Base-by-base conservation (phyloP, 441 rosid genomes). In the Gossypium davidsonii region DNA sequence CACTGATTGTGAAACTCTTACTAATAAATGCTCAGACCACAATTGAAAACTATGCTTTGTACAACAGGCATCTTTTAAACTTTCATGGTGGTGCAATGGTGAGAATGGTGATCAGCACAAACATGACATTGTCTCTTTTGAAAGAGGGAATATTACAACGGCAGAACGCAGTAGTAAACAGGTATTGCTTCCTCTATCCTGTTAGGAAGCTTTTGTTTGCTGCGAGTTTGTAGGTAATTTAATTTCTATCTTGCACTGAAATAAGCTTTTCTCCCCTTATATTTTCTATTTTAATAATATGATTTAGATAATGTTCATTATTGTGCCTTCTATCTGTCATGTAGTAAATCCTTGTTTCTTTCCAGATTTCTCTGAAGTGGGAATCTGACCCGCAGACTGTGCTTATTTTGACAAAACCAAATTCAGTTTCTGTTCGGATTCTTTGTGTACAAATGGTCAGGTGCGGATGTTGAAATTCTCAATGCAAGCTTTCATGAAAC, bases 321-420 rank as follows among this genome's bases (percentile, higher is more conserved):
- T 57, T 20, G 62, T 60, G 39, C 74, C 58, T 78, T 25, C 34
- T 57, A 6, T 42, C 57, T 51, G 53, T 75, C 74, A 64, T 70
- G 84, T 85, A 42, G 82, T 67, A 21, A 63, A 39, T 49, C 42
- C 67, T 78, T 67, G 59, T 79, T 66, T 80, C 67, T 12, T 83
- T 74, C 76, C 97, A 95, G 99, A 95, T 95, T 85, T 80, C 97
- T 77, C 77, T 93, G 87, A 86, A 83, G 81, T 95, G 99, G 99
- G 99, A 91, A 84, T 85, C 94, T 61, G 79, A 76, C 59, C 99
- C 99, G 1, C 93, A 90, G 75, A 93, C 95, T 60, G 92, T 95
- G 84, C 89, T 95, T 74, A 88, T 95, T 74, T 72, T 95, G 81
- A 85, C 89, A 34, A 95, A 95, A 84, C 99, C 99, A 46, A 93